These are phyloP conservation scores for Aspergillus panamensis DNA, from an alignment of 495 filamentous ascomycete species.

Conservation along the genomic window DNA sequence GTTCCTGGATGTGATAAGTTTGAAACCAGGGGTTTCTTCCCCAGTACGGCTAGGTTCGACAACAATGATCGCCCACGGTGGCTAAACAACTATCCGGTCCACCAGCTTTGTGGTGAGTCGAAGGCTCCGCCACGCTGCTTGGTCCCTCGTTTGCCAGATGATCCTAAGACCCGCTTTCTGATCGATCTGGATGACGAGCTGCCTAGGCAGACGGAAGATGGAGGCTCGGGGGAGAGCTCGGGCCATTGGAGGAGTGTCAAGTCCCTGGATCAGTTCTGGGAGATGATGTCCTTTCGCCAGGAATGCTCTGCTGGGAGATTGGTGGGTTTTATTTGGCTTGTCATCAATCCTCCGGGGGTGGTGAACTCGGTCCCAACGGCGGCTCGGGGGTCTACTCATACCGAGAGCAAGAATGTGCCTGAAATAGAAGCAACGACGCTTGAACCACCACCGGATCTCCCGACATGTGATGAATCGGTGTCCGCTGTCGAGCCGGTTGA, in stretches of 20 bases:
- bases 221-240: constrained; percentile 34
- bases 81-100: constrained; percentile 59
- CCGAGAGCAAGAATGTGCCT: constrained; percentile 3
- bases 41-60: constrained; percentile 41
- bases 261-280: constrained; percentile 91
- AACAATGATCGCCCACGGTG: constrained; percentile 47
- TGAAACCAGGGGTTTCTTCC: constrained; percentile 64
- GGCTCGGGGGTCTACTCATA: constrained; percentile 22
- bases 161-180: constrained; percentile 90
- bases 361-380: constrained; percentile 40
- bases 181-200: constrained; percentile 83
- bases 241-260: constrained; percentile 80
- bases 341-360: constrained; percentile 58
- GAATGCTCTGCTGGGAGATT: constrained; percentile 89
- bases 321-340: constrained; percentile 92
- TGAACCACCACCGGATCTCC: background rate
- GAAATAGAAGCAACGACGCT: background rate
- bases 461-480: background rate
- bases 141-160: constrained; percentile 89
- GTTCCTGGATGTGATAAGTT: constrained; percentile 79
- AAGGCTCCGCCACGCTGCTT: constrained; percentile 75
- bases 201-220: constrained; percentile 35
- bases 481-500: background rate
- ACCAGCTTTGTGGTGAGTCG: constrained; percentile 52
- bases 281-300: constrained; percentile 95